Evolutionary conservation across 768 basidiomycete species (phyloP), one percentile per base, ranked within the genome.

Genomic region (Austroboletus eburneus): DNA sequence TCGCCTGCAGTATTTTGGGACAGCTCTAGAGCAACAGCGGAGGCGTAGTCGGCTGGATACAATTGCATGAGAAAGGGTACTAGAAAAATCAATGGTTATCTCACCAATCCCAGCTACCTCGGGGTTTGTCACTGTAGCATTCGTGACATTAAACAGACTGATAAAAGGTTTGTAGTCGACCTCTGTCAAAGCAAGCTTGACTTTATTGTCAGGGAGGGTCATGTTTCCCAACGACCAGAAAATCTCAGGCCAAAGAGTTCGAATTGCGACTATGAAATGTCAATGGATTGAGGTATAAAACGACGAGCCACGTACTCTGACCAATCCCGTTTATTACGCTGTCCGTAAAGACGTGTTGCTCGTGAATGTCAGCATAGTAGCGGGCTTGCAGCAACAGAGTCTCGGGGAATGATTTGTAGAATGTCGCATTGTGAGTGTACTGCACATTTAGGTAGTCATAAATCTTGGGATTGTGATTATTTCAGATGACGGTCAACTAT

Each of bases 101-200:
- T 60, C 55, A 87, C 85, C 80, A 48, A 88, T 78, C 39, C 77
- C 86, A 43, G 70, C 63, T 48, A 83, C 63, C 48, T 85, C 77
- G 1, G 85, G 84, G 58, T 79, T 71, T 14, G 76, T 71, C 45
- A 76, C 64, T 32, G 72, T 64, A 47, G 83, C 72, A 43, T 85
- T 86, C 16, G 86, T 83, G 62, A 86, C 79, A 52, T 81, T 79
- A 75, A 94, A 86, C 62, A 93, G 69, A 27, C 87, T 88, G 59
- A 92, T 83, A 74, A 93, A 89, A 10, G 90, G 83, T 68, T 92
- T 90, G 72, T 92, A 92, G 51, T 88, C 86, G 7, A 84, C 79
- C 68, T 85, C 79, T 50, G 86, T 75, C 56, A 91, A 67, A 58
- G 83, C 75, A 63, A 93, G 72, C 62, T 88, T 84, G 45, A 92